A percentile compares a stretch with the other conserved stretches of the same genome.
These are phyloP conservation scores for Carex scoparia DNA, from an alignment of 176 grass and related monocot species.

Conservation along the genomic window DNA sequence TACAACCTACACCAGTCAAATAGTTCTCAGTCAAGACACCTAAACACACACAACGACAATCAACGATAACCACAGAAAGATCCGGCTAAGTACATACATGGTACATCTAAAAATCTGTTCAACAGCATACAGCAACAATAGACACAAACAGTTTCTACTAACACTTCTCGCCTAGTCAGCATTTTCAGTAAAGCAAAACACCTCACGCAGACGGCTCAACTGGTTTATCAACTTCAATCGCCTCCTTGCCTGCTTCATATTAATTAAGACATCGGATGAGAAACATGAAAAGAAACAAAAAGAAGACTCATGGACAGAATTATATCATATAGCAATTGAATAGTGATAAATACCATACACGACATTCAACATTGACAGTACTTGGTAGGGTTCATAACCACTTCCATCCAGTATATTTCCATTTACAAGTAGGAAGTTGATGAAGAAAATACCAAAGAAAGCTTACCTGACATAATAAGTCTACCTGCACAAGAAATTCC, in stretches of 20 bases:
- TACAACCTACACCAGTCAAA: conserved; percentile 12
- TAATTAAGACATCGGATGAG: not conserved
- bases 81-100: conserved; percentile 3
- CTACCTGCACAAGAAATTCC: not conserved
- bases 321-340: not conserved
- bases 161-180: conserved; percentile 1
- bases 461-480: not conserved
- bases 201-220: conserved; percentile 5
- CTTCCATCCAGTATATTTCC: not conserved
- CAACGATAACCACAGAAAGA: not conserved
- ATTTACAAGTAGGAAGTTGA: not conserved
- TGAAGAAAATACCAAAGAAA: not conserved
- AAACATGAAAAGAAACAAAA: not conserved
- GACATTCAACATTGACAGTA: not conserved
- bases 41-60: not conserved
- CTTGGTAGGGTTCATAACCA: not conserved
- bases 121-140: conserved; percentile 1
- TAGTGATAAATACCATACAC: not conserved
- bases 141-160: not conserved
- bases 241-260: conserved; percentile 15
- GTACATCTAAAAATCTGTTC: not conserved
- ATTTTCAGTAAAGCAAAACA: not conserved
- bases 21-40: not conserved
- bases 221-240: not conserved
- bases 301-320: not conserved